Base-by-base conservation (phyloP, 2,329 filamentous ascomycete genomes). In the Fusarium agapanthi region DNA sequence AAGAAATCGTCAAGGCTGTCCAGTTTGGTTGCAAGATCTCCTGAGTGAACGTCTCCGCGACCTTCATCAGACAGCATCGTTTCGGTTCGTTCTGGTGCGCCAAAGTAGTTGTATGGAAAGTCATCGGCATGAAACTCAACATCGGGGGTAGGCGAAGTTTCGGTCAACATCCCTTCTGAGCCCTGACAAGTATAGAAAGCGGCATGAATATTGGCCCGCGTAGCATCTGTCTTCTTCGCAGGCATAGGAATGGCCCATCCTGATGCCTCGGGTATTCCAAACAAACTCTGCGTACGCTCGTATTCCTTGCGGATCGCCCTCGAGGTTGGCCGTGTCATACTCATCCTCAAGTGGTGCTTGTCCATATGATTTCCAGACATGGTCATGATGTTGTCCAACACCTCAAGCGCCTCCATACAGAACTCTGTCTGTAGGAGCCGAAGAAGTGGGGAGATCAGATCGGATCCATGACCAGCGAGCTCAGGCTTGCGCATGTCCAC, bases 161-260 rank as follows among this genome's bases (percentile, higher is more conserved):
- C 89, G 13, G 87, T 84, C 37, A 85, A 78, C 16, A 84, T 84
- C 22, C 88, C 89, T 72, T 91, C 87, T 8, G 89, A 86, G 69
- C 89, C 92, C 59, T 94, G 92, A 78, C 95, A 98, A 72, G 95
- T 97, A 82, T 97, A 97, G 82, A 98, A 98, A 2, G 96, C 95
- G 1, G 95, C 94, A 80, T 98, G 95, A 6, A 99, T 96, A 76
- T 99, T 99, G 65, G 92, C 89, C 64, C 96, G 89, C 8, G 96
- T 98, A 38, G 91, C 89, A 60, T 92, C 91, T 2, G 95, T 96
- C 83, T 97, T 95, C 62, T 93, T 92, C 2, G 95, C 95, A 22
- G 96, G 96, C 80, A 97, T 90, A 0, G 96, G 95, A 48, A 99
- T 94, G 1, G 96, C 96, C 96, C 96, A 99, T 5, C 96, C 96